Conservation (phyloP, 1,284 basidiomycete genomes). For the Ganoderma multipileum region DNA sequence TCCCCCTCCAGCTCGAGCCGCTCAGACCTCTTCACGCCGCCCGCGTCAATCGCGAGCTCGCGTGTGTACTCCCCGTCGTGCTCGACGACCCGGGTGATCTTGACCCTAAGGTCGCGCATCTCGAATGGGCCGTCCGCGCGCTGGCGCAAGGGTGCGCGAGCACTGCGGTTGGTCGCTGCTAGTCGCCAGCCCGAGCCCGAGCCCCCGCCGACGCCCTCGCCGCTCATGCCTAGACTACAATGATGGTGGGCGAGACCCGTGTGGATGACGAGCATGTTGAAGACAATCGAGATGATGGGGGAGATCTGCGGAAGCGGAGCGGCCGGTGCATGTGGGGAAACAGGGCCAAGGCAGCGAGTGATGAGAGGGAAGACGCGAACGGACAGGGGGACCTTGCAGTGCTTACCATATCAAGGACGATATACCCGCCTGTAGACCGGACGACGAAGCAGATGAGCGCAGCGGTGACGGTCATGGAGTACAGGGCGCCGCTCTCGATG, state of each 20-base stretch:
- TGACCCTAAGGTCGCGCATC: slow-evolving; percentile 19
- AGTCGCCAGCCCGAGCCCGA: neutral
- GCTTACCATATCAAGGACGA: slow-evolving; percentile 43
- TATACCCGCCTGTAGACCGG: slow-evolving; percentile 41
- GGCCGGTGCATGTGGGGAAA: neutral
- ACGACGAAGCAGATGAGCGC: slow-evolving; percentile 42
- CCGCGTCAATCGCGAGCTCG: neutral
- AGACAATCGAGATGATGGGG: slow-evolving; percentile 41
- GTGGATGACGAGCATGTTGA: slow-evolving; percentile 41
- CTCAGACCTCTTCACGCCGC: neutral
- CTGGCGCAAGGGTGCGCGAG: slow-evolving; percentile 16
- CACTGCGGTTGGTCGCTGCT: slow-evolving; percentile 8
- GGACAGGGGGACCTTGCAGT: neutral
- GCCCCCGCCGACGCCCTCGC: neutral
- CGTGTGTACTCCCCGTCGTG: neutral
- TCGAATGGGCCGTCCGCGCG: slow-evolving; percentile 21
- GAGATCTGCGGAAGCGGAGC: slow-evolving; percentile 27
- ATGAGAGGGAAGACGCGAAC: neutral
- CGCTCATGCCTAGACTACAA: slow-evolving; percentile 13
- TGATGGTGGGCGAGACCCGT: slow-evolving; percentile 30
- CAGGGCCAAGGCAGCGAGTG: neutral
- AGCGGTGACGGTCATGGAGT: slow-evolving; percentile 42
- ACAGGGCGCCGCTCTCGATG: slow-evolving; percentile 43
- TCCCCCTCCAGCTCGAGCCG: neutral
- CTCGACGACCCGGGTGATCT: slow-evolving; percentile 12